Base-by-base conservation (phyloP, 441 rosid species). In the Erodium texanum region DNA sequence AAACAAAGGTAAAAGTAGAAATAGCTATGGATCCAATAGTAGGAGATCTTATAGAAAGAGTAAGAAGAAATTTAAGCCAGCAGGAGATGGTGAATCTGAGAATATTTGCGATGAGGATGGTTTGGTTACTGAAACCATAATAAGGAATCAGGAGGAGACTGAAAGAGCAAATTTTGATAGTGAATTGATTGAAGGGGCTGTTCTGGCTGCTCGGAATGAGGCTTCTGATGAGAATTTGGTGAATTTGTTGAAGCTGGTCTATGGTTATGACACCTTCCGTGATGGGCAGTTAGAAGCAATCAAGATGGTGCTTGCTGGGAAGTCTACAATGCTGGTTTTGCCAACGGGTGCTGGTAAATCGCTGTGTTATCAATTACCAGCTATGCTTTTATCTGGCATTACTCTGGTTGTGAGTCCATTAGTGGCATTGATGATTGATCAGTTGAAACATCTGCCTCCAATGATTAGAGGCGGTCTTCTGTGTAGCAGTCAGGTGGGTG, bases 341-440 rank as follows among this genome's bases (percentile, higher is more conserved):
- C 96, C 96, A 12, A 90, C 97, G 0, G 98, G 98, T 62, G 89
- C 95, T 3, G 99, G 96, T 12, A 93, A 93, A 78, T 87, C 99
- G 0, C 68, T 93, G 66, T 93, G 96, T 73, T 93, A 93, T 82
- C 97, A 91, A 79, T 84, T 93, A 62, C 97, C 99, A 6, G 91
- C 99, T 0, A 74, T 88, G 87, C 62, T 91, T 78, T 80, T 91
- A 59, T 82, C 86, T 0, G 97, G 99, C 19, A 76, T 89, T 58
- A 91, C 95, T 0, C 80, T 93, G 68, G 97, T 93, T 3, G 95
- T 93, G 64, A 89, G 97, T 70, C 99, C 99, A 6, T 77, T 91
- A 74, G 92, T 93, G 66, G 93, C 99, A 3, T 69, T 93, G 84
- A 93, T 93, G 99, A 83, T 89, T 61, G 99, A 93, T 81, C 97